Conservation (phyloP, 495 filamentous ascomycete genomes). For the Xylaria bambusicola region DNA sequence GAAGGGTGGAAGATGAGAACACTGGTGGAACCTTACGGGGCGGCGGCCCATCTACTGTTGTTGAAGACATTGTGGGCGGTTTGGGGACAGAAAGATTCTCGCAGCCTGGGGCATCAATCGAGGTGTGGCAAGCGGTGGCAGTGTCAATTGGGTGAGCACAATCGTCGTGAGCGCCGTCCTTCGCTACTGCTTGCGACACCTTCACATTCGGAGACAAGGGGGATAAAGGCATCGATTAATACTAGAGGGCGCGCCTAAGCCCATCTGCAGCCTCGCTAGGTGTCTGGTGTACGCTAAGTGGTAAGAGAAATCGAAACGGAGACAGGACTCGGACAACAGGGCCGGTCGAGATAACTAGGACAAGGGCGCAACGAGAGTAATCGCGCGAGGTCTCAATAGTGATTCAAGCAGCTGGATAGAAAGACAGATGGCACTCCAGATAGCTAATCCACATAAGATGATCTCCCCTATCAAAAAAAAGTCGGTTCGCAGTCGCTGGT, state of each 20-base stretch:
- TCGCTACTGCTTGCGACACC: constrained; percentile 30
- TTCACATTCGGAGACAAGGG: constrained; percentile 40
- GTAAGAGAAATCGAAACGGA: neutral
- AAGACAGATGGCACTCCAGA: too few relatives aligned
- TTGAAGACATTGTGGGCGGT: constrained; percentile 5
- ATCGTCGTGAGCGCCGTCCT: constrained; percentile 41
- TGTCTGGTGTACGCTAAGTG: too few relatives aligned
- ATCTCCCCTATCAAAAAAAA: neutral
- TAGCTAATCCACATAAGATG: neutral
- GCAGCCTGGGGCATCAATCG: constrained; percentile 11
- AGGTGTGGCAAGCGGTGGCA: constrained; percentile 8
- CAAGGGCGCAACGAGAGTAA: neutral
- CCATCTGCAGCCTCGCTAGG: too few relatives aligned
- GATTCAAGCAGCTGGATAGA: too few relatives aligned
- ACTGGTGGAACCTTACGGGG: constrained; percentile 21
- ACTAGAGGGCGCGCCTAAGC: neutral
- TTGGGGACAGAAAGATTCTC: constrained; percentile 21
- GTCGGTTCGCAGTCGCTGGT: neutral
- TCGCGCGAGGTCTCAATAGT: neutral
- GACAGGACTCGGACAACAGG: neutral
- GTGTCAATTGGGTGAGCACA: constrained; percentile 26
- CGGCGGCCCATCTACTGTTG: constrained; percentile 12
- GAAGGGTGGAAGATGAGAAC: neutral
- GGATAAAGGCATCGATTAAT: constrained; percentile 43
- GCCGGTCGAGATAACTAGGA: neutral